Evolutionary conservation across 768 basidiomycete genomes (phyloP).

Genomic region (Auricularia sp.): DNA sequence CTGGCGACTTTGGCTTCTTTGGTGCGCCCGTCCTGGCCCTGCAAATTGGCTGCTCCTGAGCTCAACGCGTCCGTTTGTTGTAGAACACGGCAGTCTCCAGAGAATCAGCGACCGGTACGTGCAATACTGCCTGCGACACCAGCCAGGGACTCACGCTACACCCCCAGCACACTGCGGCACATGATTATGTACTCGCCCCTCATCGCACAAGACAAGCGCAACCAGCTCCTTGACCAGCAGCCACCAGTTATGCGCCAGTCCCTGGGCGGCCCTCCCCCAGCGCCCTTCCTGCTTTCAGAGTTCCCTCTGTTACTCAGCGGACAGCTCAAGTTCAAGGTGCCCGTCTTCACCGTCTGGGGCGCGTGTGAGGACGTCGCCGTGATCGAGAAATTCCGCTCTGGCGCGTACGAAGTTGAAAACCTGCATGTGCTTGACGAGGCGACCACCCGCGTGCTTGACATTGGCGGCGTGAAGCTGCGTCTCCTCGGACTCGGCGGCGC

Average conservation of each 20-base stretch:
- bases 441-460: slow-evolving; percentile 82
- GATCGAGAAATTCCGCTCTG: slow-evolving; percentile 84
- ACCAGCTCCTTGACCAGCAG: slow-evolving; percentile 66
- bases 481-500: slow-evolving; percentile 95
- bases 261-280: slow-evolving; percentile 42
- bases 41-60: neutral
- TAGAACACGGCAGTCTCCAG: slow-evolving; percentile 72
- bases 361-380: slow-evolving; percentile 93
- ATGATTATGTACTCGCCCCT: slow-evolving; percentile 94
- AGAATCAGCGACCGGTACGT: slow-evolving; percentile 79
- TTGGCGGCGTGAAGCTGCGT: slow-evolving; percentile 88
- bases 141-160: neutral
- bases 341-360: slow-evolving; percentile 95
- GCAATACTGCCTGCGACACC: neutral
- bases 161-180: slow-evolving; percentile 70
- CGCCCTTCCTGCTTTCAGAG: slow-evolving; percentile 64
- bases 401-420: slow-evolving; percentile 77
- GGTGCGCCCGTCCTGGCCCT: slow-evolving; percentile 34
- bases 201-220: slow-evolving; percentile 72
- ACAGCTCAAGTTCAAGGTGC: slow-evolving; percentile 82
- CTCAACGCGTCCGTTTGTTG: slow-evolving; percentile 6
- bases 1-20: slow-evolving; percentile 99
- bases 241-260: slow-evolving; percentile 60
- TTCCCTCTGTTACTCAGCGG: slow-evolving; percentile 87
- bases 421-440: slow-evolving; percentile 91